phyloP scores from a whole-genome alignment of 2,329 filamentous ascomycete genomes.

The Talaromyces islandicus region DNA sequence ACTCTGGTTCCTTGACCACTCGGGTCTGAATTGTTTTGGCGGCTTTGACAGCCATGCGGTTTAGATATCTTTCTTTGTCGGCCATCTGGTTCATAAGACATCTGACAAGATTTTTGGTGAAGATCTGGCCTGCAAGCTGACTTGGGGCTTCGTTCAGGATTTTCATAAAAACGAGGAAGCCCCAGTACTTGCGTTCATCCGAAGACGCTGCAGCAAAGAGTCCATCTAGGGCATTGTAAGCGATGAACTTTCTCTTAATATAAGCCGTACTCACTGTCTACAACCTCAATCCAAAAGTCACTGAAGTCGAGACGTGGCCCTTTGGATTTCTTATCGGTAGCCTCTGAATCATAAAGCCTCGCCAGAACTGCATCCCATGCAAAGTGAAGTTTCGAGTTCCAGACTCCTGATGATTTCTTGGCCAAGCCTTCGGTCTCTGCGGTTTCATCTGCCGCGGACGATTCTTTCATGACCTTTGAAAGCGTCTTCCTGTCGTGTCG shows the following conservation, averaged over 20 bases:
- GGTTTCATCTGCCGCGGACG: conserved; percentile 25
- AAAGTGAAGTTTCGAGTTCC: conserved; percentile 76
- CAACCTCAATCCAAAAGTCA: conserved; percentile 77
- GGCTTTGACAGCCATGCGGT: conserved; percentile 70
- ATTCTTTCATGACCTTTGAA: conserved; percentile 72
- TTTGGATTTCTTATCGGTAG: conserved; percentile 23
- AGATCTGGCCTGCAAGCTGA: conserved; percentile 54
- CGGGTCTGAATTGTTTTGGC: conserved; percentile 64
- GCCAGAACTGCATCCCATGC: conserved; percentile 77
- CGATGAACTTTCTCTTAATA: not conserved
- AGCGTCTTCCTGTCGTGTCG: conserved; percentile 62
- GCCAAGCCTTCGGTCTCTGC: conserved; percentile 19
- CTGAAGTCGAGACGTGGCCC: conserved; percentile 49
- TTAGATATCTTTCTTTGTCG: conserved; percentile 69
- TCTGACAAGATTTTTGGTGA: conserved; percentile 76
- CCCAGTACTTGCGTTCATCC: conserved; percentile 84
- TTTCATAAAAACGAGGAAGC: conserved; percentile 79
- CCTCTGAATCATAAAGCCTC: conserved; percentile 26
- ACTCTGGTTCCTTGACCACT: conserved; percentile 55
- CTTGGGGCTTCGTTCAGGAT: conserved; percentile 54
- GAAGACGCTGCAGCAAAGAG: conserved; percentile 78
- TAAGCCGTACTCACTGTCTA: conserved; percentile 64
- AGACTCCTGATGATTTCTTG: conserved; percentile 54
- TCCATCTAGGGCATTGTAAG: conserved; percentile 43
- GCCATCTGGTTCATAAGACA: conserved; percentile 79